Evolutionary conservation across 768 basidiomycete species (phyloP), one percentile per base, ranked within the genome.

Genomic region (Rhizopogon vinicolor): DNA sequence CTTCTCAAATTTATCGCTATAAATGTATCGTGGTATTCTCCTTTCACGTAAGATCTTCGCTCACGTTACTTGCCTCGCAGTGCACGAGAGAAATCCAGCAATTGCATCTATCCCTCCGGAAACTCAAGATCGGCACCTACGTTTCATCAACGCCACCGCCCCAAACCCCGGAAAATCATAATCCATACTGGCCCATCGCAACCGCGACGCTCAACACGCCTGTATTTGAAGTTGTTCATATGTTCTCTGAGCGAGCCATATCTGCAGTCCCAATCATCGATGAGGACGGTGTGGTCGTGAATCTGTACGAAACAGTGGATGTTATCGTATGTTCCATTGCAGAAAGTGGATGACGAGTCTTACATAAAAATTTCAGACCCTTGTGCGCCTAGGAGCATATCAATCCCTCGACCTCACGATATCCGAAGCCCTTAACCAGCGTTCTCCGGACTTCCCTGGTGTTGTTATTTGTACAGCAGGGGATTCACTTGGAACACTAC

Each of bases 1-100:
- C 88, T 98, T 14, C 87, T 99, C 74, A 98, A 98, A 72, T 98
- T 98, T 71, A 95, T 99, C 57, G 85, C 97, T 35, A 95, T 96
- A 66, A 99, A 98, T 72, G 96, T 96, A 64, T 54, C 83, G 45
- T 41, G 25, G 18, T 41, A 49, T 18, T 54, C 22, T 48, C 41
- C 52, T 42, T n/a, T 28, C 6, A 41, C 22, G 29, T 44, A 49
- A n/a, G 43, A 56, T 19, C 18, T 33, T 41, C 8, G 9, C 66
- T 59, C 51, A 58, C 56, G 44, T 56, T 48, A 54, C 44, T 42
- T 33, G 31, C 18, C 54, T 51, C 44, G 16, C 58, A 98, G 95
- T 97, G 95, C 70, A 81, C 82, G 45, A 84, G 83, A 63, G 94
- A 98, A 62, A 87, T 93, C 50, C 82, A 86, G 48, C 83, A 86